A percentile compares a stretch with the other conserved stretches of the same genome.
Conservation (phyloP, 768 basidiomycete genomes). For the Auriscalpium vulgare region DNA sequence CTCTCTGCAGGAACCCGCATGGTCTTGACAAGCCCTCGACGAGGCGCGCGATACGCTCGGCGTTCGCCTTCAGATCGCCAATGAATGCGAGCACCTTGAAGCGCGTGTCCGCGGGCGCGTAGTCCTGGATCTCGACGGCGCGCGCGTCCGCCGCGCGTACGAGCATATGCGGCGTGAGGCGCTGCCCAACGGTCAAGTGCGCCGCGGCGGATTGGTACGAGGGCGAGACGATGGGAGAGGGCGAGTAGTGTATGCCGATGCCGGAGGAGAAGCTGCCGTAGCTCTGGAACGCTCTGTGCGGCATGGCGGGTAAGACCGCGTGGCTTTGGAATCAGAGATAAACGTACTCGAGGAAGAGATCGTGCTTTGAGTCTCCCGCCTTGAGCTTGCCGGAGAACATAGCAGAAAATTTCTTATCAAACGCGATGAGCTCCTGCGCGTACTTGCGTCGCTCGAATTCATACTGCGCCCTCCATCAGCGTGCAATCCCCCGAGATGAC, state of each 20-base stretch:
- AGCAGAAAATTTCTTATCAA: conserved; percentile 43
- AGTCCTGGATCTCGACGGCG: conserved; percentile 42
- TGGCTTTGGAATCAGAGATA: neutral
- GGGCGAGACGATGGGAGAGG: conserved; percentile 30
- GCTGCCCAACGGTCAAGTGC: conserved; percentile 40
- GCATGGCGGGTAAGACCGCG: neutral
- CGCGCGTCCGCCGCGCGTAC: conserved; percentile 39
- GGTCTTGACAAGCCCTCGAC: conserved; percentile 22
- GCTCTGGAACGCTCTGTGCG: conserved; percentile 33
- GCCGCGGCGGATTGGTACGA: conserved; percentile 29
- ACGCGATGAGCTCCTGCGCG: conserved; percentile 46
- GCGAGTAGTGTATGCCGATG: conserved; percentile 40
- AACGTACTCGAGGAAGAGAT: conserved; percentile 40
- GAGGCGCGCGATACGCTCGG: conserved; percentile 18
- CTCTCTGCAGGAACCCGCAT: conserved; percentile 19
- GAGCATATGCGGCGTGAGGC: conserved; percentile 39
- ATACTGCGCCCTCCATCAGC: conserved; percentile 26
- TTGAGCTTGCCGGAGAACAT: conserved; percentile 48
- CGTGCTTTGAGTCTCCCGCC: conserved; percentile 28
- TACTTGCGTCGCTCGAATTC: conserved; percentile 45
- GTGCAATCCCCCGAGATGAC: neutral
- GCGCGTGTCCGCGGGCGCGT: conserved; percentile 37
- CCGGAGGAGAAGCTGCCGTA: conserved; percentile 41
- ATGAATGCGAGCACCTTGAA: conserved; percentile 43
- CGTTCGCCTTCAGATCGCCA: conserved; percentile 26